These are phyloP conservation scores for Cyclostephanos tholiformis DNA, from an alignment of 108 stramenopile genomes.

Conservation along the genomic window DNA sequence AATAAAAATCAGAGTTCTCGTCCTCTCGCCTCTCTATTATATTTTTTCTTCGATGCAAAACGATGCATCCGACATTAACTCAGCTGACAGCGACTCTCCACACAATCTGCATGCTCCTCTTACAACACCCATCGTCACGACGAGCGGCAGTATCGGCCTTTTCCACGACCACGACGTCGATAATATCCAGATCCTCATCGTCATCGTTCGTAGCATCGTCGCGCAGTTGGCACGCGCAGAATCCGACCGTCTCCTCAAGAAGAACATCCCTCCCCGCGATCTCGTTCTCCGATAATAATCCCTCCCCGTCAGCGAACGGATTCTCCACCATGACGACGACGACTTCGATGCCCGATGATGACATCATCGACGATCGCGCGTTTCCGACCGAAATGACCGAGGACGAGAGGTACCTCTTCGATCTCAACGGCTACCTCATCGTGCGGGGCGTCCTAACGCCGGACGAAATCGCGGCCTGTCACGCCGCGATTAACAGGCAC, in stretches of 20 bases:
- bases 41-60: not conserved
- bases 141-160: slow-evolving; percentile 3
- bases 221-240: not conserved
- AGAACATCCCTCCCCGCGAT: not conserved
- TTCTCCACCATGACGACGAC: slow-evolving; percentile 36
- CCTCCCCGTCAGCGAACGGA: slow-evolving; percentile 14
- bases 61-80: not conserved
- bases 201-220: not conserved
- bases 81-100: not conserved
- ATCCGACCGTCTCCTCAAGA: not conserved
- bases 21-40: too few relatives aligned
- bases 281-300: not conserved
- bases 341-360: not conserved
- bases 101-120: slow-evolving; percentile 4
- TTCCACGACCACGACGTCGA: not conserved
- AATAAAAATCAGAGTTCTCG: too few relatives aligned
- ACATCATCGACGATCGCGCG: not conserved
- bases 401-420: slow-evolving; percentile 89
- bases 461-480: slow-evolving; percentile 75
- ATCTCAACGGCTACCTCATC: slow-evolving; percentile 89
- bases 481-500: slow-evolving; percentile 81
- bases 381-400: slow-evolving; percentile 68
- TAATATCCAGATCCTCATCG: not conserved
- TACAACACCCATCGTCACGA: not conserved
- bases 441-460: slow-evolving; percentile 79